Base-by-base conservation (phyloP, 2,329 filamentous ascomycete genomes). In the Cladobotryum mycophilum region DNA sequence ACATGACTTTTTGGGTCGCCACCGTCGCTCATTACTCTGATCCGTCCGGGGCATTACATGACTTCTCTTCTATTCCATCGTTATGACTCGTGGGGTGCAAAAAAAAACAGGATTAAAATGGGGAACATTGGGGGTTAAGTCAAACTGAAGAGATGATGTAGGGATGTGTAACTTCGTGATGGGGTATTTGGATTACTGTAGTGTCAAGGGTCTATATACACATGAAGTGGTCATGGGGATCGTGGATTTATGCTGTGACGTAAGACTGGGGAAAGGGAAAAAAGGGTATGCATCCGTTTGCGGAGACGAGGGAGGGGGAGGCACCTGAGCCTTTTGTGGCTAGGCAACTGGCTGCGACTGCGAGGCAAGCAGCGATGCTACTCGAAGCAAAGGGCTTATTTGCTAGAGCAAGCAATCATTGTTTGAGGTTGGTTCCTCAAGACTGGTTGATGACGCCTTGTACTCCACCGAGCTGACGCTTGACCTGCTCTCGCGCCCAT, bases 401-500 rank as follows among this genome's bases (percentile, higher is more conserved):
- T 20, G 38, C 38, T 11, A 11, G 38, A 20, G 17, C 40, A 43
- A 36, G 42, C 8, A 45, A 38, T 20, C 7, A 8, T 20, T 15
- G 11, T 33, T 44, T 33, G 11, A 48, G 30, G 35, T 25, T 15
- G 9, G 5, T 5, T 11, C 35, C 51, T 67, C 60, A 78, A 56
- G 71, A 71, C 60, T 78, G 72, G 49, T 73, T 67, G 76, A 82
- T 81, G 60, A 78, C 72, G 48, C 60, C 55, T 67, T 73, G 60
- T 64, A 67, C 45, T 57, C 80, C 80, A 52, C 79, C 78, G 47
- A 84, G 72, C 71, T 99, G 93, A 62, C 89, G 87, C 80, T 96
- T 97, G 68, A 97, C 91, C 69, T 96, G 90, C 72, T 97, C 93
- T 54, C 92, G 86, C 56, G 93, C 91, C 93, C 93, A 99, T 62